Evolutionary conservation across 2,329 filamentous ascomycete species (phyloP), one percentile per base, ranked within the genome.

Genomic region (Camillea tinctor): DNA sequence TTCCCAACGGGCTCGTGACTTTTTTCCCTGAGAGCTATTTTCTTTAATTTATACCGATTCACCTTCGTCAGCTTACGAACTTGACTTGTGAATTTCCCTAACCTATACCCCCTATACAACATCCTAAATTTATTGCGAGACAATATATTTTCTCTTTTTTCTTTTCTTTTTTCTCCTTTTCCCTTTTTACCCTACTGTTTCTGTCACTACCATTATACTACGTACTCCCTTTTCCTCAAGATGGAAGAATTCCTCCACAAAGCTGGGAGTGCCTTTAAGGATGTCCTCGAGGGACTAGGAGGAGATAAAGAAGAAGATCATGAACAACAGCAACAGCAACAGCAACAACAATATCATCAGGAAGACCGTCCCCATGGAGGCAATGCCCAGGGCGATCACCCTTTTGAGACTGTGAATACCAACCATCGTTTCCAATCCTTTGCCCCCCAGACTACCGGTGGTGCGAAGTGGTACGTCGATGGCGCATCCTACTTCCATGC

Each of bases 401-500:
- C 74, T 2, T 73, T 77, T 23, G 72, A 76, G 56, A 77, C 61
- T 17, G 61, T 64, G 50, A 58, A 81, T 64, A 75, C 74, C 23
- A 73, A 76, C 23, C 81, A 88, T 66, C 82, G 86, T 54, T 88
- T 81, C 70, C 78, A 83, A 60, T 88, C 85, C 60, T 96, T 96
- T 77, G 90, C 90, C 1, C 87, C 90, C 1, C 84, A 88, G 69
- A 84, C 90, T 20, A 83, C 84, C 30, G 89, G 89, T 59, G 88
- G 92, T 70, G 87, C 85, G 63, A 96, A 96, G 80, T 96, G 92
- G 91, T 93, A 90, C 75, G 90, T 95, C 19, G 91, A 95, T 71
- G 92, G 89, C 6, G 91, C 89, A 72, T 86, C 87, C 8, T 95
- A 96, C 73, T 93, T 96, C 79, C 93, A 88, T 82, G 92, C 93